Percentiles rank a stretch among this genome's conserved stretches.
Evolutionary conservation across 352 stramenopile genomes (phyloP).

Genomic region (Pythium phragmiticola): DNA sequence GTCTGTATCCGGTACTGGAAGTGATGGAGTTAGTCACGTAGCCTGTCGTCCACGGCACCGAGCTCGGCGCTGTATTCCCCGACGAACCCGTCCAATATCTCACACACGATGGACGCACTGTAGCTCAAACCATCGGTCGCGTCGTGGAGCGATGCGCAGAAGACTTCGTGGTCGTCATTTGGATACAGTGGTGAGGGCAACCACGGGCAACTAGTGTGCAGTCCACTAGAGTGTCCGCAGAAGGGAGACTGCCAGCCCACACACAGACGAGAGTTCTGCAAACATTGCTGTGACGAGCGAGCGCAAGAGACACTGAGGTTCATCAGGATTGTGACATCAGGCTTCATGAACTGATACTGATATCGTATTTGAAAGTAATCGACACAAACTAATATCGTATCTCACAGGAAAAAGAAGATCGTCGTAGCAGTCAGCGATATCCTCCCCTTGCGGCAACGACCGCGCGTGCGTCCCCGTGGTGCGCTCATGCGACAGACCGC

Average conservation of each 20-base stretch:
- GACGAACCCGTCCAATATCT: conserved; percentile 85
- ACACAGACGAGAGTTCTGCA: conserved; percentile 60
- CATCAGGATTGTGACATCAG: too few species aligned
- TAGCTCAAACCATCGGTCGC: conserved; percentile 73
- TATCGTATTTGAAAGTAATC: background rate
- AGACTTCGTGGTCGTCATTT: conserved; percentile 88
- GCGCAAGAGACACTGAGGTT: conserved; percentile 49
- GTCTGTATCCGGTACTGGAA: conserved; percentile 86
- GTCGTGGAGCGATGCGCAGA: conserved; percentile 92
- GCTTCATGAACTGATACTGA: background rate
- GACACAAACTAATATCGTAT: background rate
- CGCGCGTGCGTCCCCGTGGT: too few species aligned
- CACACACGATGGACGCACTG: conserved; percentile 82
- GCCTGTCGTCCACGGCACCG: conserved; percentile 81
- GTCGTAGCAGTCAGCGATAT: too few species aligned
- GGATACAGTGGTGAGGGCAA: conserved; percentile 87
- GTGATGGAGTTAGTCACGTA: conserved; percentile 85
- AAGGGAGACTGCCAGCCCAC: conserved; percentile 8
- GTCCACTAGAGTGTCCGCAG: background rate
- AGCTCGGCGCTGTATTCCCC: conserved; percentile 74
- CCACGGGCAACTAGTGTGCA: conserved; percentile 18
- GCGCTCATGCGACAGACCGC: too few species aligned
- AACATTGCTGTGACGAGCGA: conserved; percentile 91
- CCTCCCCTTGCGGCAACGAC: too few species aligned
- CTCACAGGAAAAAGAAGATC: background rate